Evolutionary conservation across 108 stramenopile species (phyloP).

Genomic region (Stephanodiscus minutulus): DNA sequence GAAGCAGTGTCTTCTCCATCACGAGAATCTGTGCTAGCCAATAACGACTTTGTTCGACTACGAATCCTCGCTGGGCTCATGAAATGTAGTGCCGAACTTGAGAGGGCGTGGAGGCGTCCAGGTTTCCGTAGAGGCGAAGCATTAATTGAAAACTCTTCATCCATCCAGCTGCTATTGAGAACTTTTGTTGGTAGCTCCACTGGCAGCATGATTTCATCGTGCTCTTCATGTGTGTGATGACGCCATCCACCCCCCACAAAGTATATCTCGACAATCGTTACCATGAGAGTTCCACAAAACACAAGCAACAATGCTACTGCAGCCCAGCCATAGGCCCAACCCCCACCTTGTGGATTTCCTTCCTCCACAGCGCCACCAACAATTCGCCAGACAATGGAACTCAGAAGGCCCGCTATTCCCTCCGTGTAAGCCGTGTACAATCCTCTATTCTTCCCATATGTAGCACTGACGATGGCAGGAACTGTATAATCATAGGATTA

Average conservation of each 20-base stretch:
- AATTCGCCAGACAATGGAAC: constrained; percentile 70
- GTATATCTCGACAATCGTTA: constrained; percentile 79
- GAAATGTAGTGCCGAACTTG: constrained; percentile 40
- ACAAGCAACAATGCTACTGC: constrained; percentile 76
- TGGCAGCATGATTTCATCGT: constrained; percentile 10
- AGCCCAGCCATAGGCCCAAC: constrained; percentile 89
- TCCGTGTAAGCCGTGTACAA: constrained; percentile 76
- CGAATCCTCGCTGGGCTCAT: constrained; percentile 27
- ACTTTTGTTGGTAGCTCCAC: constrained; percentile 26
- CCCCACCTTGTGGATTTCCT: constrained; percentile 66
- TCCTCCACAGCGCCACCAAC: constrained; percentile 71
- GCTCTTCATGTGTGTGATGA: constrained; percentile 14
- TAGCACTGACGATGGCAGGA: constrained; percentile 73
- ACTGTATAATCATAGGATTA: too few species aligned
- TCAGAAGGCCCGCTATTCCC: constrained; percentile 70
- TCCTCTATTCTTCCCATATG: constrained; percentile 76
- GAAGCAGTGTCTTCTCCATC: constrained; percentile 15
- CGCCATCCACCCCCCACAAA: constrained; percentile 56
- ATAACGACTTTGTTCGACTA: constrained; percentile 1
- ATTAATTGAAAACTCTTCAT: constrained; percentile 23
- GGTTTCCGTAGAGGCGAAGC: constrained; percentile 18
- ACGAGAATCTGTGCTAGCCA: constrained; percentile 24
- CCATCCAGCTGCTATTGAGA: constrained; percentile 50
- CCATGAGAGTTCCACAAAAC: constrained; percentile 76
- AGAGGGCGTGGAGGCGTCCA: constrained; percentile 23